phyloP scores from a whole-genome alignment of 176 grass and related monocot genomes.

The Microstegium vimineum region DNA sequence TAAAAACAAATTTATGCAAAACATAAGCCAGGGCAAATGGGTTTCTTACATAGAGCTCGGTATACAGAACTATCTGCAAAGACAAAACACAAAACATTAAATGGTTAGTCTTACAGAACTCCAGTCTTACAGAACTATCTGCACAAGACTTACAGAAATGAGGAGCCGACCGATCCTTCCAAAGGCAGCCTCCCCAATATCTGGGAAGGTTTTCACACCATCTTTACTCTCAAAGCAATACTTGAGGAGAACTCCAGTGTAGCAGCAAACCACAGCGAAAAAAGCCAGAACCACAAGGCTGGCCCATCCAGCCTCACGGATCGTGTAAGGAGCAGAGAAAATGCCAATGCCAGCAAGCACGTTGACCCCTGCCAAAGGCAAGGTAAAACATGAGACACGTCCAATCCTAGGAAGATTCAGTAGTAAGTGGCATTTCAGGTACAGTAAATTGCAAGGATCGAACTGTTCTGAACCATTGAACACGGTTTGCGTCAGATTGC shows the following conservation, averaged over 20 bases:
- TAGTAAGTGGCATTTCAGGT: background rate
- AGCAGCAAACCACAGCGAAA: constrained; percentile 67
- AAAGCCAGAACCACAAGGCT: constrained; percentile 51
- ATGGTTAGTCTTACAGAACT: background rate
- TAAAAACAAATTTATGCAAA: background rate
- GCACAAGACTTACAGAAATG: constrained; percentile 56
- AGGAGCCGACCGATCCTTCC: constrained; percentile 75
- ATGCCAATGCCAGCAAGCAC: constrained; percentile 83
- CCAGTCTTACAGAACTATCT: no score
- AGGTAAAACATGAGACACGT: background rate
- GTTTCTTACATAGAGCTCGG: constrained; percentile 76
- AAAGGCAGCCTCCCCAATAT: constrained; percentile 94
- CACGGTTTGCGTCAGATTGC: constrained; percentile 76
- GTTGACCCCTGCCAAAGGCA: constrained; percentile 60
- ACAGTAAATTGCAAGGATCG: background rate
- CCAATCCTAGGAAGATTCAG: background rate
- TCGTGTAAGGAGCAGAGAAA: constrained; percentile 78
- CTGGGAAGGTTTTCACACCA: constrained; percentile 75
- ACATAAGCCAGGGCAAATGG: background rate
- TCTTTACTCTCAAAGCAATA: constrained; percentile 87
- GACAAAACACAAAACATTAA: background rate
- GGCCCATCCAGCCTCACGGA: constrained; percentile 76
- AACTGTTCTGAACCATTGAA: constrained; percentile 80
- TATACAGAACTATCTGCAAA: constrained; percentile 80
- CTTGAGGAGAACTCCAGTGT: constrained; percentile 73